Evolutionary conservation across 192 early-diverging fungal genomes (phyloP).

Genomic region (Backusella luteola): DNA sequence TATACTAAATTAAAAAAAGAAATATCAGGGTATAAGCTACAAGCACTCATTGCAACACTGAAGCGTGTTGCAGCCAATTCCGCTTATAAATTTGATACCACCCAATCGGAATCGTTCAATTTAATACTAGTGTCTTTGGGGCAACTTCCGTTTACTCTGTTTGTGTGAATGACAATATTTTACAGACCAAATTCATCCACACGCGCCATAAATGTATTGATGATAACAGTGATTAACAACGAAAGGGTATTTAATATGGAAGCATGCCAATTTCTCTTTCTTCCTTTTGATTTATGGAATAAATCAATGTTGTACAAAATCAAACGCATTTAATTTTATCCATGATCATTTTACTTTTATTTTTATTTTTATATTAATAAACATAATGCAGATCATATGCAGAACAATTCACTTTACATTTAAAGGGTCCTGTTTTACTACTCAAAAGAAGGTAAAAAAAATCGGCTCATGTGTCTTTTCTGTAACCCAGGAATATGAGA

Average conservation of each 20-base stretch:
- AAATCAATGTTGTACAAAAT: not conserved
- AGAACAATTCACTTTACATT: not conserved
- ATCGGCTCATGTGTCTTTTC: not conserved
- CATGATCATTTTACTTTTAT: too few species aligned
- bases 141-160: too few species aligned
- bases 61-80: too few species aligned
- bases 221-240: not conserved
- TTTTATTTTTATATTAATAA: not conserved
- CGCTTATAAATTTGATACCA: too few species aligned
- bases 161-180: too few species aligned
- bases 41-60: too few species aligned
- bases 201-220: not conserved
- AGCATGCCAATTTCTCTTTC: too few species aligned
- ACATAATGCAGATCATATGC: not conserved
- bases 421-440: not conserved
- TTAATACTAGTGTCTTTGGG: too few species aligned
- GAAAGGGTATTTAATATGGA: not conserved
- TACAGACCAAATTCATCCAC: too few species aligned
- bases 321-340: not conserved
- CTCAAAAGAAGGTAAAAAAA: not conserved
- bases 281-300: not conserved
- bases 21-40: too few species aligned
- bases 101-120: too few species aligned
- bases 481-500: not conserved
- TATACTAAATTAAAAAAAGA: too few species aligned